phyloP scores from a whole-genome alignment of 192 early-diverging fungal species.

The Podila verticillata region DNA sequence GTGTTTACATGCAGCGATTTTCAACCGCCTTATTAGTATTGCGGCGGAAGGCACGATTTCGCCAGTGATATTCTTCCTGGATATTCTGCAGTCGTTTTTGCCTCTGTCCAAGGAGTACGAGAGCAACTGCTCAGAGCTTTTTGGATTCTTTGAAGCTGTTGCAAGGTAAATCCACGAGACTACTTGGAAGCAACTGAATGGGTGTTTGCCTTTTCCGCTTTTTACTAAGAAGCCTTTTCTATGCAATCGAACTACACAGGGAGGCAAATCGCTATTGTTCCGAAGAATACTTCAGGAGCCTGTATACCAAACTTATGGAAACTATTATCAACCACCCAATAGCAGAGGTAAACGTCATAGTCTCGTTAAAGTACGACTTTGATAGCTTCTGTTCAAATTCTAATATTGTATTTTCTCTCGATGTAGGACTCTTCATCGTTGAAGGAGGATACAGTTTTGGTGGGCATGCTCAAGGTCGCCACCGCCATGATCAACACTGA shows the following conservation, averaged over 20 bases:
- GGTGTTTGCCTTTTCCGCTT: no score
- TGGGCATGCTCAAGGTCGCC: constrained; percentile 53
- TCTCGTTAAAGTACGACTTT: no score
- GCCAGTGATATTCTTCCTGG: constrained; percentile 45
- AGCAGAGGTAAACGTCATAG: constrained; percentile 22
- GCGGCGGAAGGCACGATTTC: neutral
- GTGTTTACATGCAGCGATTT: neutral
- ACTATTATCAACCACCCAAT: constrained; percentile 30
- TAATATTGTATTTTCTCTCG: neutral
- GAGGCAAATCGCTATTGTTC: constrained; percentile 25
- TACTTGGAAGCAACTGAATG: neutral
- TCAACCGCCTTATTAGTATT: neutral
- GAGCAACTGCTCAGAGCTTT: constrained; percentile 41
- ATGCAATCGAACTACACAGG: neutral
- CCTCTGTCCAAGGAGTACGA: constrained; percentile 43
- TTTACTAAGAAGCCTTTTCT: no score
- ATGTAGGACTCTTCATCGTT: constrained; percentile 34
- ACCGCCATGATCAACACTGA: constrained; percentile 44
- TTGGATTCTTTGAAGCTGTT: constrained; percentile 42
- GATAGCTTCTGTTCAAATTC: neutral
- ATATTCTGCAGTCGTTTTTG: constrained; percentile 42
- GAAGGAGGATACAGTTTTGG: constrained; percentile 52
- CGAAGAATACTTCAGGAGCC: constrained; percentile 9
- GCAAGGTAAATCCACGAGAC: constrained; percentile 7
- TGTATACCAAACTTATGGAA: constrained; percentile 30